Conservation (phyloP, 139 green algal species). For the Chlorella sorokiniana region DNA sequence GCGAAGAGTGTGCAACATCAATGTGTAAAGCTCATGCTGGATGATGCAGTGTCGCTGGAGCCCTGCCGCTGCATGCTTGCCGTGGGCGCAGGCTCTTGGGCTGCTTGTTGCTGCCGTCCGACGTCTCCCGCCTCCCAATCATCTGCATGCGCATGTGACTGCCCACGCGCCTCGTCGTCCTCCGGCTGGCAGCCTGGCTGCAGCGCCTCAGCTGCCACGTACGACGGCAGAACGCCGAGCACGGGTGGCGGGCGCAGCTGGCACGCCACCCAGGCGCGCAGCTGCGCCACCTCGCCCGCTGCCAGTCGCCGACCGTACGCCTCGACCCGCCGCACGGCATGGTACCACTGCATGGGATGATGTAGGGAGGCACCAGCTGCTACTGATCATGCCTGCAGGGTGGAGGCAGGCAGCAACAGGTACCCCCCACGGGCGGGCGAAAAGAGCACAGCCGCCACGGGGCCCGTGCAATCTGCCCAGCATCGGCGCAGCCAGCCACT, state of each 20-base stretch:
- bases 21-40: neutral
- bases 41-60: neutral
- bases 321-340: conserved; percentile 13
- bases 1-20: neutral
- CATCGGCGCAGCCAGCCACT: no score
- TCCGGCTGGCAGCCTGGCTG: neutral
- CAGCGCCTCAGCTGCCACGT: neutral
- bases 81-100: no score
- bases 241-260: neutral
- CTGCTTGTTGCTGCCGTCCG: no score
- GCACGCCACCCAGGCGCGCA: neutral
- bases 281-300: neutral
- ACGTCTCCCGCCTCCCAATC: no score
- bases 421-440: neutral
- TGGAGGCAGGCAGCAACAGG: neutral
- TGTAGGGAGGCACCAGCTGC: neutral
- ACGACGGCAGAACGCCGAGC: neutral
- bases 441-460: no score
- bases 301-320: conserved; percentile 5
- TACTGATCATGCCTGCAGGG: neutral
- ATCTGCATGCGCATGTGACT: no score
- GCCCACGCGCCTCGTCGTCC: neutral
- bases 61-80: neutral
- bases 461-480: no score
- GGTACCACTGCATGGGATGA: conserved; percentile 13